phyloP scores from a whole-genome alignment of 2,329 filamentous ascomycete species.

The Nemania bipapillata region DNA sequence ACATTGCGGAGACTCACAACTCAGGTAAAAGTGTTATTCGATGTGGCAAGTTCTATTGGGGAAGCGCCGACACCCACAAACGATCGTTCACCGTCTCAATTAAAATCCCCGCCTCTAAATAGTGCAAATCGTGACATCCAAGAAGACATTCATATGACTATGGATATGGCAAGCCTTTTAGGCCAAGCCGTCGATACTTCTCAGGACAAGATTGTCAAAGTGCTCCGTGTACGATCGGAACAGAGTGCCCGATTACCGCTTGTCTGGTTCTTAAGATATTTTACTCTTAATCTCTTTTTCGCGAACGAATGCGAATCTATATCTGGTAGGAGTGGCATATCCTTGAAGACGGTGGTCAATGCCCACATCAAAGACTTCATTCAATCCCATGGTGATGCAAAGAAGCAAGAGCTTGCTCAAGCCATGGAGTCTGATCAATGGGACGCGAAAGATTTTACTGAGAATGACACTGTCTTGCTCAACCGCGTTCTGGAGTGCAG shows the following conservation, averaged over 20 bases:
- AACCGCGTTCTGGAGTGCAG: constrained; percentile 74
- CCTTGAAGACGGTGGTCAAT: constrained; percentile 82
- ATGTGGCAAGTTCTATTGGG: constrained; percentile 83
- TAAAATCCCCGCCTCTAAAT: constrained; percentile 62
- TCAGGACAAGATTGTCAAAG: constrained; percentile 78
- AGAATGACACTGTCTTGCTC: constrained; percentile 69
- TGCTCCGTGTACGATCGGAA: constrained; percentile 80
- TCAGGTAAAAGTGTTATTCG: constrained; percentile 92
- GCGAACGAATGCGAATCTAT: constrained; percentile 88
- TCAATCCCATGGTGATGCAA: constrained; percentile 73
- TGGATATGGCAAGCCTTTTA: constrained; percentile 81
- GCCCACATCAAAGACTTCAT: constrained; percentile 85
- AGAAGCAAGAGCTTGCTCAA: constrained; percentile 78
- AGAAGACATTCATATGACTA: constrained; percentile 78
- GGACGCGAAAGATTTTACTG: constrained; percentile 79
- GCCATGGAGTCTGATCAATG: constrained; percentile 84
- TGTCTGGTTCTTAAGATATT: constrained; percentile 80
- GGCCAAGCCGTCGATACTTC: constrained; percentile 83
- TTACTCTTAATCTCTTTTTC: constrained; percentile 83
- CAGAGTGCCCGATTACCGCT: constrained; percentile 75
- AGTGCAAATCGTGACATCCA: constrained; percentile 67
- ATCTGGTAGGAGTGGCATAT: constrained; percentile 78
- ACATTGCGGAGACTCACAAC: constrained; percentile 84
- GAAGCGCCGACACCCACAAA: constrained; percentile 52
- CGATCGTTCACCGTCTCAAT: constrained; percentile 59